Evolutionary conservation across 2,329 filamentous ascomycete genomes (phyloP).

Genomic region (Fusarium compactum): DNA sequence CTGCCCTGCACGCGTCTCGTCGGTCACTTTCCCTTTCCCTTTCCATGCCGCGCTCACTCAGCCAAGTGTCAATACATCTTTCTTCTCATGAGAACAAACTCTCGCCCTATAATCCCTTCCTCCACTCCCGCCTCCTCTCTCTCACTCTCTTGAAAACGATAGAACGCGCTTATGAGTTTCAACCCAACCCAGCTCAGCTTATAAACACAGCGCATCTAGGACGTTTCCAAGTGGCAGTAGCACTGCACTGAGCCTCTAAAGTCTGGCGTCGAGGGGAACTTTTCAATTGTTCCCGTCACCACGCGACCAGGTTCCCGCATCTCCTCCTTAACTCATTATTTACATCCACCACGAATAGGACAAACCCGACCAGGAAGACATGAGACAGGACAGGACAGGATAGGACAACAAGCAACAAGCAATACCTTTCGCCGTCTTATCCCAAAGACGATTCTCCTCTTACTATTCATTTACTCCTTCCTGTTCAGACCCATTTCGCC

Average conservation of each 20-base stretch:
- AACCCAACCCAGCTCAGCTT: conserved; percentile 6
- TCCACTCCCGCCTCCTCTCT: background rate
- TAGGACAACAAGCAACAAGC: background rate
- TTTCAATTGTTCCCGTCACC: conserved; percentile 33
- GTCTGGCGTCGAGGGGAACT: background rate
- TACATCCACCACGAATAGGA: conserved; percentile 31
- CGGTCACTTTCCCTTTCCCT: conserved; percentile 22
- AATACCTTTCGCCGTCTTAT: conserved; percentile 10
- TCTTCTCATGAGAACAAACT: conserved; percentile 36
- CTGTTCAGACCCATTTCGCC: background rate
- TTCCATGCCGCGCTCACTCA: conserved; percentile 35
- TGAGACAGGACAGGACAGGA: background rate
- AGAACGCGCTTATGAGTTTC: conserved; percentile 7
- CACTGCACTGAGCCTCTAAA: conserved; percentile 14
- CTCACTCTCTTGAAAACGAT: conserved; percentile 19
- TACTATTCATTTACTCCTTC: conserved; percentile 6
- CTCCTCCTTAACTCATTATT: conserved; percentile 44
- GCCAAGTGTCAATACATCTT: conserved; percentile 29
- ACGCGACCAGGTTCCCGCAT: conserved; percentile 40
- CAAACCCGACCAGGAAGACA: conserved; percentile 14
- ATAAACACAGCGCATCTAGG: conserved; percentile 26
- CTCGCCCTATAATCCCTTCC: conserved; percentile 14
- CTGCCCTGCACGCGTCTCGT: conserved; percentile 47
- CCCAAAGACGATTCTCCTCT: conserved; percentile 8
- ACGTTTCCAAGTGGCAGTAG: conserved; percentile 25